phyloP scores from a whole-genome alignment of 2,329 filamentous ascomycete species.

The Sphaerulina vaccinii region DNA sequence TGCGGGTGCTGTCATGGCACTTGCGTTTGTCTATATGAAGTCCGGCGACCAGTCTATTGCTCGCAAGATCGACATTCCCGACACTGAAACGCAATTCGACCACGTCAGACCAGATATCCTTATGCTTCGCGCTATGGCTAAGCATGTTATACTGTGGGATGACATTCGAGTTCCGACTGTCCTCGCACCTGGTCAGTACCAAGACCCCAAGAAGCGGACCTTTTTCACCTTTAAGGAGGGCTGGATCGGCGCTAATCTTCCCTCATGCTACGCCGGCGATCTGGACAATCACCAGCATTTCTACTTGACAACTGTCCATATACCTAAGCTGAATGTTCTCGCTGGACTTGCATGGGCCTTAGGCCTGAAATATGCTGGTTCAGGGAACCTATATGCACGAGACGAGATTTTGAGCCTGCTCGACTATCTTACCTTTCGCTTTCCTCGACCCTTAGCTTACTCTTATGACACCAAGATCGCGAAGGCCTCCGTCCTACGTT shows the following conservation, averaged over 20 bases:
- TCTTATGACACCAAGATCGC: conserved; percentile 71
- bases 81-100: conserved; percentile 87
- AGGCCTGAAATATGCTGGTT: conserved; percentile 49
- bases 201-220: not conserved
- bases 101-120: conserved; percentile 93
- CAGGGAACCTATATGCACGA: conserved; percentile 63
- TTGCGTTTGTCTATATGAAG: conserved; percentile 95
- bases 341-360: conserved; percentile 78
- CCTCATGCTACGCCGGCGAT: conserved; percentile 63
- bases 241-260: conserved; percentile 77
- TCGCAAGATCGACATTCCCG: conserved; percentile 87
- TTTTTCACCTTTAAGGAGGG: conserved; percentile 12
- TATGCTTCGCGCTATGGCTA: conserved; percentile 81
- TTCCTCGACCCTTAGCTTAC: conserved; percentile 53
- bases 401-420: conserved; percentile 82
- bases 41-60: conserved; percentile 85
- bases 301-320: conserved; percentile 61
- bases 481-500: conserved; percentile 80
- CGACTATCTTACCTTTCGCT: conserved; percentile 49
- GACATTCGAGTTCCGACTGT: conserved; percentile 61
- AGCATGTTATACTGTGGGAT: conserved; percentile 91
- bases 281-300: conserved; percentile 24
- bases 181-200: not conserved
- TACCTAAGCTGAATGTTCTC: conserved; percentile 90
- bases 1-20: conserved; percentile 85